Evolutionary conservation across 768 basidiomycete genomes (phyloP), one percentile per base, ranked within the genome.

Genomic region (Pleurotus djamor): DNA sequence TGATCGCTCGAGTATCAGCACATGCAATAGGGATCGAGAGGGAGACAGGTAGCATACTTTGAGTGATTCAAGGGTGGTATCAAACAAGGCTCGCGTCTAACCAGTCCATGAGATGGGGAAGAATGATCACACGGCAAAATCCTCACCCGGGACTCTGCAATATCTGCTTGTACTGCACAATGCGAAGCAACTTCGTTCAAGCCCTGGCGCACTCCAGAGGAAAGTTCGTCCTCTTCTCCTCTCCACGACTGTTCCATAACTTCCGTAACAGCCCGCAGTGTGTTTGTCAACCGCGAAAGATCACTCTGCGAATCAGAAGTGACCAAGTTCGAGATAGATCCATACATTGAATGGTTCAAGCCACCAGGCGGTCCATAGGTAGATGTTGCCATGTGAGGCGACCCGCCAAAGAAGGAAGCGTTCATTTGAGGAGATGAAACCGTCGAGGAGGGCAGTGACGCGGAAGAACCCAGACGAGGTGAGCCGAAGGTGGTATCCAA

Each of bases 171-270:
- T 48, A 81, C 79, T 67, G 88, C 86, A 1, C 85, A 78, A 68
- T 92, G 88, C 35, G 75, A 74, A 10, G 90, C 85, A 32, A 92
- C 78, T n/a, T 82, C 80, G 33, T 77, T 76, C 32, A 97, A 69
- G 10, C 94, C 93, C 55, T 80, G 74, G 48, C 86, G 81, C 13
- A 96, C 89, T 0, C 94, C 93, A 52, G 83, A 82, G 54, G 88
- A 91, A 37, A 94, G 72, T 62, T 90, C 89, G 68, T 92, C 96
- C 7, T 87, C 85, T 37, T 91, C 89, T 3, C 90, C 88, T 66
- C 90, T 80, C 90, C 92, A 94, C 70, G 92, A 95, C 21, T 79
- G 83, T 60, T 88, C 87, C 60, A 86, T 91, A 13, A 88, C 86
- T 67, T 96, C 92, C 14, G 84, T 82, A 4, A 94, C 81, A 7